Evolutionary conservation across 371 early-diverging fungal species (phyloP), one percentile per base, ranked within the genome.

Genomic region (Syncephalastrum contaminatum): DNA sequence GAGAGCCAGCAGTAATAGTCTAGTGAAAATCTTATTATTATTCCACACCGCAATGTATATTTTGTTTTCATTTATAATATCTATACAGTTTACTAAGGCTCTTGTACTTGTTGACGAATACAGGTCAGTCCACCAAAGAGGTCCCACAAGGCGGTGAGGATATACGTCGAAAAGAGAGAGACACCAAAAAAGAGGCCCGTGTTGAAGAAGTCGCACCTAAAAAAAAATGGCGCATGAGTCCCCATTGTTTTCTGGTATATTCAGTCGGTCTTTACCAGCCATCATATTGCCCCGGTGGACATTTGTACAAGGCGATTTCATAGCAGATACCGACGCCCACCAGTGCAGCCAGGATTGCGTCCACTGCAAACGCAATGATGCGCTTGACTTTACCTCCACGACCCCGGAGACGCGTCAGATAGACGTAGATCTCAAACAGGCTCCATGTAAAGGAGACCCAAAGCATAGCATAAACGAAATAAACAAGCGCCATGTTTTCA

Each of bases 131-230:
- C 61, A 21, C 65, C 69, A 65, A 71, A 71, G 4, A 70, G 42
- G 16, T 68, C 63, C 72, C 72, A 68, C 12, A 62, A 39, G 19
- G 69, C 40, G 39, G 57, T 56, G 6, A 65, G 18, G 4, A 55
- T 53, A 30, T 65, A 66, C 0, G 65, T 58, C 3, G 56, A n/a
- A 42, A 71, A 71, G 12, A 71, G 30, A 4, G 61, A 63, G 48
- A 65, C 57, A 1, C 53, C 43, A 22, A 71, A 71, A 22, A 68
- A 68, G 18, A 60, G 41, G 14, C 72, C 72, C 4, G 72, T 72
- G 24, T 72, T 72, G 42, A 61, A 66, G 27, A 69, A 69, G 40
- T 72, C 54, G 25, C 72, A 72, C 66, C 72, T 72, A 54, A 3
- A n/a, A 20, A 48, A 25, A 22, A 21, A 18, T 1, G 4, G n/a